Evolutionary conservation across 768 basidiomycete species (phyloP).

Genomic region (Pisolithus albus): DNA sequence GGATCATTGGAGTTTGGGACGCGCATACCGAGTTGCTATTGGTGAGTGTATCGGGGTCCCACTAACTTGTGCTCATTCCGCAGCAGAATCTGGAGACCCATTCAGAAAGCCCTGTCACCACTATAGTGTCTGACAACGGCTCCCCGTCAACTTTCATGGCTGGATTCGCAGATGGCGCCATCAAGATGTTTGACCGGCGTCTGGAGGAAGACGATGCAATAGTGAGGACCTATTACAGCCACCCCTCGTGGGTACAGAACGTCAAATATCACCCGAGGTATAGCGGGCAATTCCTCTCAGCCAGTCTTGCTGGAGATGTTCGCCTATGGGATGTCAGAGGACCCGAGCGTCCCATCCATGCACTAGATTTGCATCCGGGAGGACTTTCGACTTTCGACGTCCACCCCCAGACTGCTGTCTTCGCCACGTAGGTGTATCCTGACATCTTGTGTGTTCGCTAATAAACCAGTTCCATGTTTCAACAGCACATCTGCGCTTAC

Average conservation of each 20-base stretch:
- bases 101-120: conserved; percentile 84
- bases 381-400: conserved; percentile 84
- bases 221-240: conserved; percentile 64
- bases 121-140: conserved; percentile 71
- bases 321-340: conserved; percentile 87
- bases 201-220: conserved; percentile 77
- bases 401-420: conserved; percentile 75
- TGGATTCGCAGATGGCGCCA: conserved; percentile 86
- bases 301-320: conserved; percentile 85
- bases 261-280: conserved; percentile 75
- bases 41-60: conserved; percentile 35
- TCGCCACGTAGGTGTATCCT: conserved; percentile 62
- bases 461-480: background rate
- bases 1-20: conserved; percentile 89
- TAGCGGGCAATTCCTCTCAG: conserved; percentile 70
- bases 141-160: conserved; percentile 77
- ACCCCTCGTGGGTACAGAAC: conserved; percentile 89
- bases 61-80: background rate
- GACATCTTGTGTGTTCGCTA: conserved; percentile 2
- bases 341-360: conserved; percentile 47
- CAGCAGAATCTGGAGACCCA: conserved; percentile 82
- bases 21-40: conserved; percentile 80
- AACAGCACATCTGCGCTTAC: conserved; percentile 54
- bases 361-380: conserved; percentile 58
- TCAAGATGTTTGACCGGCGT: conserved; percentile 91